Base-by-base conservation (phyloP, 2,329 filamentous ascomycete genomes). In the Nemania abortiva region DNA sequence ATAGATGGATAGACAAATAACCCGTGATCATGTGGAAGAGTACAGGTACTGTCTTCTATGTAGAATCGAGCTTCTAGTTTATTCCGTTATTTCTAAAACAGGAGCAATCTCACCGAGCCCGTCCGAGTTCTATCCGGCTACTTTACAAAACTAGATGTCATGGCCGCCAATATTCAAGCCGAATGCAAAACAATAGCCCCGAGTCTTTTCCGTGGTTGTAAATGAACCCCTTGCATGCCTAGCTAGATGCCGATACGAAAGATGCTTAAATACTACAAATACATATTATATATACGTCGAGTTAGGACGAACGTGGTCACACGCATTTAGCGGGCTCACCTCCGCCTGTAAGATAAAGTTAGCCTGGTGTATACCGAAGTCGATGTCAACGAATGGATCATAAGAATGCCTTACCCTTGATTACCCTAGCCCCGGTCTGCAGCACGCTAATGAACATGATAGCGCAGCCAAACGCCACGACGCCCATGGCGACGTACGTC, bases 361-460 rank as follows among this genome's bases (percentile, higher is more conserved):
- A 75, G 72, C 70, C 20, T 27, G 1, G 27, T 50, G 7, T 39
- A 57, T 45, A 20, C 27, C 24, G 52, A 52, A 59, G 63, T 29
- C n/a, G 54, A 29, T n/a, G 34, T 7, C 2, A 47, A 49, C 31
- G 58, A 34, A 42, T 34, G 22, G 42, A 18, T 20, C 4, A 27
- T 27, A 27, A 18, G 42, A 24, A 47, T 27, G 22, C 80, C 82
- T 74, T 70, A 86, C 85, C 84, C 68, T 79, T 80, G 6, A 87
- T 79, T 76, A 95, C 90, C 82, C 95, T 94, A 15, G 84, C 83
- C 64, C 92, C 82, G 0, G 92, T 91, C 82, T 94, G 90, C 54
- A 94, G 77, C 71, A 97, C 81, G 77, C 91, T 95, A 53, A 97
- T 95, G 13, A 84, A 85, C 91, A 98, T 94, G 65, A 97, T 95